phyloP scores from a whole-genome alignment of 106 monocot species.

The Phalaenopsis equestris region DNA sequence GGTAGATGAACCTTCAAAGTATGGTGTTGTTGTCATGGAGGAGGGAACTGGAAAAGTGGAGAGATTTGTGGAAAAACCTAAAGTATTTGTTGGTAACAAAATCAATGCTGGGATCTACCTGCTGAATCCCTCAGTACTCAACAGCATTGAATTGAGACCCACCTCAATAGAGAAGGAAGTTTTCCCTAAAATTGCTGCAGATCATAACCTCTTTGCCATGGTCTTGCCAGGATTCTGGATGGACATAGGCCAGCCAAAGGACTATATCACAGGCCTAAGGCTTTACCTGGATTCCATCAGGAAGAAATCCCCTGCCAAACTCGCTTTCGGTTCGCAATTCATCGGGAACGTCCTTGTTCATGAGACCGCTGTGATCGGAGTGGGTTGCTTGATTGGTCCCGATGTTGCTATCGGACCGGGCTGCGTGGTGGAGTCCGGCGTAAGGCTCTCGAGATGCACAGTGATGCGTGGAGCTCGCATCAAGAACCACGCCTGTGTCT shows the following conservation, averaged over 20 bases:
- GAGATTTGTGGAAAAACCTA: constrained; percentile 55
- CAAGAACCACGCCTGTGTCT: constrained; percentile 64
- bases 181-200: constrained; percentile 45
- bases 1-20: constrained; percentile 63
- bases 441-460: constrained; percentile 62
- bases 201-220: constrained; percentile 50
- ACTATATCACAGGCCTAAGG: constrained; percentile 49
- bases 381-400: constrained; percentile 47
- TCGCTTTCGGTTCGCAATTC: constrained; percentile 22
- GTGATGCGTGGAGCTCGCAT: constrained; percentile 57
- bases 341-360: constrained; percentile 53
- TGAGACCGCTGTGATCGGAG: constrained; percentile 35
- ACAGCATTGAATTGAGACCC: constrained; percentile 34
- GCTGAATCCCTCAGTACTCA: constrained; percentile 46
- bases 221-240: constrained; percentile 63
- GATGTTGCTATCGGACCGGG: constrained; percentile 47
- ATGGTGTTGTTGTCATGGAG: constrained; percentile 57
- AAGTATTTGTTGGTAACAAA: constrained; percentile 58
- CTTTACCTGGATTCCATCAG: constrained; percentile 39
- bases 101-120: constrained; percentile 69
- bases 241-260: constrained; percentile 55
- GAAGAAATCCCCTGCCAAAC: constrained; percentile 10
- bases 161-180: constrained; percentile 68
- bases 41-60: constrained; percentile 46
- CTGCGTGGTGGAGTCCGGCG: constrained; percentile 57